Evolutionary conservation across 163 green algal genomes (phyloP), one percentile per base, ranked within the genome.

Genomic region (Smithsoniella earleae): DNA sequence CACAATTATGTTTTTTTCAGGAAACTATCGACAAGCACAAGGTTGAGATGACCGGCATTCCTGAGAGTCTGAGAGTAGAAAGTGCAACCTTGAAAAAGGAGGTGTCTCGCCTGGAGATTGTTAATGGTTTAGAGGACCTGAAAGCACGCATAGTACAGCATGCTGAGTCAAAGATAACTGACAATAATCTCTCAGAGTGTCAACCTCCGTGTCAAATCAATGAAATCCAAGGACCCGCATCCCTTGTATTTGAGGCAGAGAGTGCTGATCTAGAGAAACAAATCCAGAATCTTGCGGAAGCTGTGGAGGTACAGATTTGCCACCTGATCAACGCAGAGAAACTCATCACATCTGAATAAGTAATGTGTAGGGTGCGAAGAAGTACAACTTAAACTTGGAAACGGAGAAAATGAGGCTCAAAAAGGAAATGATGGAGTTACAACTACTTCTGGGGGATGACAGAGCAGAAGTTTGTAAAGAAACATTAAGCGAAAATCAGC

Each of bases 321-420:
- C 40, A 49, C 10, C 40, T 22, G 40, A 22, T 49, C 13, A 22
- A 10, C 10, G 40, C 13, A 13, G 40, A 49, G 10, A 49, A 49
- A 22, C 10, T 49, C 10, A 49, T 13, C 40, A 49, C 10, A 49
- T 49, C 40, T 10, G 40, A 49, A 10, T 22, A 13, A 10, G 40
- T 49, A 13, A 13, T 13, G 13, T 49, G 40, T 33, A 69, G 58
- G 58, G 43, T 69, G 58, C 58, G 25, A 69, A 69, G 25, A 16
- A 69, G 5, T 45, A 4, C n/a, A 34, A 30, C 3, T 10, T 36
- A 18, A 34, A 69, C 16, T 34, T 69, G 20, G 58, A 69, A 34
- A 69, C 58, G 13, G 58, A 69, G 27, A 69, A 69, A 13, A 69
- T 69, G 58, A 30, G 58, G 5, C 64, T 74, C 27, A 36, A 74